A percentile compares a stretch with the other conserved stretches of the same genome.
Conservation (phyloP, 2,329 filamentous ascomycete species). For the Microdochium bolleyi region DNA sequence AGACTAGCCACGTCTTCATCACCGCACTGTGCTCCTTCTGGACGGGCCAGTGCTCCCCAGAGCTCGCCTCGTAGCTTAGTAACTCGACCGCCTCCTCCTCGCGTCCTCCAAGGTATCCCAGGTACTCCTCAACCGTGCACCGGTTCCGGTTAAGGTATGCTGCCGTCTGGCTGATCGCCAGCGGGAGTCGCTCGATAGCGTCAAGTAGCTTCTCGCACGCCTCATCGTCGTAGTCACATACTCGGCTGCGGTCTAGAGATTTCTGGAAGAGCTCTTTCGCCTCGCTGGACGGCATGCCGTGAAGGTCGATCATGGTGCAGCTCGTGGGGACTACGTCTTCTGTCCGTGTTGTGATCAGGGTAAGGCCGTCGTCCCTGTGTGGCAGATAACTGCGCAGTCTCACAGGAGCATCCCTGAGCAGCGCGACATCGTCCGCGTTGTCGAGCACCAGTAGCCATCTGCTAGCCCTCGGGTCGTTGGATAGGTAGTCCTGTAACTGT, state of each 20-base stretch:
- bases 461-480: slow-evolving; percentile 9
- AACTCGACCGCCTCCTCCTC: slow-evolving; percentile 20
- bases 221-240: slow-evolving; percentile 7
- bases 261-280: slow-evolving; percentile 17
- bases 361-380: slow-evolving; percentile 17
- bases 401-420: slow-evolving; percentile 16
- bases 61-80: slow-evolving; percentile 24
- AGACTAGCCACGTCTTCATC: slow-evolving; percentile 28
- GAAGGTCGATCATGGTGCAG: slow-evolving; percentile 17
- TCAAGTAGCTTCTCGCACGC: slow-evolving; percentile 13
- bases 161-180: slow-evolving; percentile 29
- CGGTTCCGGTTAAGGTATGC: slow-evolving; percentile 28
- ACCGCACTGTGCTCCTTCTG: slow-evolving; percentile 21
- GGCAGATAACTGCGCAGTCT: slow-evolving; percentile 23
- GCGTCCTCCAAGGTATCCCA: slow-evolving; percentile 19
- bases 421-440: slow-evolving; percentile 29
- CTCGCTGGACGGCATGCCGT: slow-evolving; percentile 17
- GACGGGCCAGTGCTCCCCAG: slow-evolving; percentile 19
- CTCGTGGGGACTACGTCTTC: slow-evolving; percentile 18
- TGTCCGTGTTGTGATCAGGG: slow-evolving; percentile 29
- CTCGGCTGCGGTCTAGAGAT: slow-evolving; percentile 9
- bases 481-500: slow-evolving; percentile 24
- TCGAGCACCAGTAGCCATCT: slow-evolving; percentile 34
- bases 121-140: slow-evolving; percentile 19
- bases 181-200: slow-evolving; percentile 27